These are phyloP conservation scores for Diaporthe australafricana DNA, from an alignment of 2,329 filamentous ascomycete genomes.

Conservation along the genomic window DNA sequence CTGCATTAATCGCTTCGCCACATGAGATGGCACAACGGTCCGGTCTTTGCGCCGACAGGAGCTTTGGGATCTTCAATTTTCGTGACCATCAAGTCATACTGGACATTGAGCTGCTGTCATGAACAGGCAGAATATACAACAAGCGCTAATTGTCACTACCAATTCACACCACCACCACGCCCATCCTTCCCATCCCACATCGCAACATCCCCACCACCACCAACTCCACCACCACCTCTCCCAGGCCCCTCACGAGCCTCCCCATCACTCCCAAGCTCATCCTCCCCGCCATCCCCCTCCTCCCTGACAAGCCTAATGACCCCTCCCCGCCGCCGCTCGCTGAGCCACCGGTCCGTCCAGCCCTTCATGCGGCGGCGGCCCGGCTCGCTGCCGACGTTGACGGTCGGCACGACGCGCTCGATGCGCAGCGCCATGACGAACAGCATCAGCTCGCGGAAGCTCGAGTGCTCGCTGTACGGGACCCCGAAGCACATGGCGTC, in stretches of 20 bases:
- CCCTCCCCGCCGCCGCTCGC: constrained; percentile 68
- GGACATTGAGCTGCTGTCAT: not conserved
- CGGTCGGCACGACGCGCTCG: constrained; percentile 91
- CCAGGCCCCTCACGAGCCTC: constrained; percentile 50
- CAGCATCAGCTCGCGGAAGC: constrained; percentile 92
- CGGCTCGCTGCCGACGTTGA: constrained; percentile 78
- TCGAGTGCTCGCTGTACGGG: constrained; percentile 95
- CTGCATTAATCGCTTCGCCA: no score
- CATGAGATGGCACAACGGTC: no score
- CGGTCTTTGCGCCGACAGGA: no score
- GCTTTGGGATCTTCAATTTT: no score
- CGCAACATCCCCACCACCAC: constrained; percentile 18
- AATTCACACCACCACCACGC: constrained; percentile 53
- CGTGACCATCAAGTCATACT: not conserved
- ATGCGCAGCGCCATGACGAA: constrained; percentile 91
- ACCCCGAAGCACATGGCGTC: constrained; percentile 92
- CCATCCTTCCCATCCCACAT: constrained; percentile 56
- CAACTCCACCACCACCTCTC: constrained; percentile 42
- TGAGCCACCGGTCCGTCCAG: constrained; percentile 73
- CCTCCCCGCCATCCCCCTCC: constrained; percentile 47
- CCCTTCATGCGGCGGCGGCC: constrained; percentile 70
- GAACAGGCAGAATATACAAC: not conserved
- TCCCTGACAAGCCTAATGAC: constrained; percentile 59
- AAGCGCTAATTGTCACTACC: constrained; percentile 45
- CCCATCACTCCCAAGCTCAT: constrained; percentile 46